These are phyloP conservation scores for Stropharia rugosoannulata DNA, from an alignment of 768 basidiomycete species.

Conservation along the genomic window DNA sequence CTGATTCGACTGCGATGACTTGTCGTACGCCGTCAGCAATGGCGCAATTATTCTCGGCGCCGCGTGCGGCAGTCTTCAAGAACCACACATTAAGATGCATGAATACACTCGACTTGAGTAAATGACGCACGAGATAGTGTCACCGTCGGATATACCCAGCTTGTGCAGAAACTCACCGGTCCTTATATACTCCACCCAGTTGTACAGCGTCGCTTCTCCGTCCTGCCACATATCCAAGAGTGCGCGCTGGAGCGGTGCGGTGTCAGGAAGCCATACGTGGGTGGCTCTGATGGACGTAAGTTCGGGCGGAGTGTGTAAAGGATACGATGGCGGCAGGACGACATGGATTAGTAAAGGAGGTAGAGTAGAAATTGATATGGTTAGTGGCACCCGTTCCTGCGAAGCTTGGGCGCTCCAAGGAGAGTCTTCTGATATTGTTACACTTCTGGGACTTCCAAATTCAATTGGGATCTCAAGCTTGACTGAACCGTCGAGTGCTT, in stretches of 20 bases:
- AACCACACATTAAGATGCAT: slow-evolving; percentile 5
- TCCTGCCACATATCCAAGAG: slow-evolving; percentile 60
- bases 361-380: slow-evolving; percentile 45
- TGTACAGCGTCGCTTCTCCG: slow-evolving; percentile 62
- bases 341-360: slow-evolving; percentile 66
- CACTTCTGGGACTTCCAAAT: slow-evolving; percentile 39
- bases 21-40: slow-evolving; percentile 49
- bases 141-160: slow-evolving; percentile 36
- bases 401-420: background rate
- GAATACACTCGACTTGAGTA: background rate
- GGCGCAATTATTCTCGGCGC: slow-evolving; percentile 52
- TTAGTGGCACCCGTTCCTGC: slow-evolving; percentile 12
- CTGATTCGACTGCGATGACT: slow-evolving; percentile 39
- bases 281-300: slow-evolving; percentile 55
- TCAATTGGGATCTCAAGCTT: slow-evolving; percentile 70
- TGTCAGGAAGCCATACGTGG: slow-evolving; percentile 56
- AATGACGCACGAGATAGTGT: slow-evolving; percentile 37
- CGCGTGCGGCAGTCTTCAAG: slow-evolving; percentile 51
- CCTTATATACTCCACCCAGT: slow-evolving; percentile 72
- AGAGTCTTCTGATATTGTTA: slow-evolving; percentile 34
- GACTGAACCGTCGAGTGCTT: slow-evolving; percentile 35
- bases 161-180: slow-evolving; percentile 60
- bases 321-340: slow-evolving; percentile 53
- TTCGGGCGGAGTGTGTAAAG: slow-evolving; percentile 48
- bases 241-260: slow-evolving; percentile 32